Conservation (phyloP, 2,329 filamentous ascomycete genomes). For the Cordyceps militaris region DNA sequence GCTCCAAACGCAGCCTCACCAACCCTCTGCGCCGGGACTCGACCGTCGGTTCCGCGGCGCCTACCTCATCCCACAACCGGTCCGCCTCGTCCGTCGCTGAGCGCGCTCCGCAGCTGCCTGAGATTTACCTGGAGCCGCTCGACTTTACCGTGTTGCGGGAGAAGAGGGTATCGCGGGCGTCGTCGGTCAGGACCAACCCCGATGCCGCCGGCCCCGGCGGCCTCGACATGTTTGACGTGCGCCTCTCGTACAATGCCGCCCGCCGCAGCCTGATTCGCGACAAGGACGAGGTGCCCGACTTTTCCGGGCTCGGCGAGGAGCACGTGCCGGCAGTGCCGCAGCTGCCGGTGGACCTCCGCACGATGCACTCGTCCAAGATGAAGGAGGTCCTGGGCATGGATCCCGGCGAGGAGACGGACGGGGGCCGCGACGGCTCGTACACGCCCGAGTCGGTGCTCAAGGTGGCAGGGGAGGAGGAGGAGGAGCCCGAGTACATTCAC, state of each 20-base stretch:
- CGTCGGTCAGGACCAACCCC: conserved; percentile 7
- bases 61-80: background rate
- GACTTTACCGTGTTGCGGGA: conserved; percentile 10
- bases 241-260: conserved; percentile 9
- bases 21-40: background rate
- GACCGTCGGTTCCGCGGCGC: background rate
- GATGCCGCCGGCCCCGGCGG: conserved; percentile 3
- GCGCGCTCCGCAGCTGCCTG: conserved; percentile 5
- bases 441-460: conserved; percentile 13
- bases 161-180: too few relatives aligned
- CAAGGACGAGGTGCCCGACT: conserved; percentile 9
- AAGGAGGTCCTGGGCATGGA: conserved; percentile 11
- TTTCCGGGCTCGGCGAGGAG: background rate
- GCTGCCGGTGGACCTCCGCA: conserved; percentile 1
- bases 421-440: background rate
- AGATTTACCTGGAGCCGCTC: conserved; percentile 10
- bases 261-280: conserved; percentile 12
- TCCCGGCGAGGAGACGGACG: conserved; percentile 8
- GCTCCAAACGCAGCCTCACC: conserved; percentile 6
- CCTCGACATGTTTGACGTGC: conserved; percentile 10
- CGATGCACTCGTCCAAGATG: conserved; percentile 11
- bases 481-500: conserved; percentile 15
- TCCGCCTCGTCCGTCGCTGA: conserved; percentile 4
- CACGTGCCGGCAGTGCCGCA: background rate
- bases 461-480: conserved; percentile 4